phyloP scores from a whole-genome alignment of 2,329 filamentous ascomycete genomes.

The Stagonosporopsis tanaceti region DNA sequence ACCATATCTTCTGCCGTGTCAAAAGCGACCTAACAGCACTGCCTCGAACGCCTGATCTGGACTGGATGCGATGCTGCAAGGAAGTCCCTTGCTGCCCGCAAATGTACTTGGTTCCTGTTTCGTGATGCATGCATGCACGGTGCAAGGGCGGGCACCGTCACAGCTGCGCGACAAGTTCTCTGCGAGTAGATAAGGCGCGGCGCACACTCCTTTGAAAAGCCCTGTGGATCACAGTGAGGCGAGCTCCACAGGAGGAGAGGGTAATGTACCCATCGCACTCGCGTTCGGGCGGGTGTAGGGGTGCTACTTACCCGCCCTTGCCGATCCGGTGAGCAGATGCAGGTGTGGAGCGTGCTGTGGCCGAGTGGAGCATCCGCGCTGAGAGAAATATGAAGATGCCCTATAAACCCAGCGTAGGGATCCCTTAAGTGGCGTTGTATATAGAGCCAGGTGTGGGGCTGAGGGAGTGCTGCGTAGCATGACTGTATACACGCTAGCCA shows the following conservation, averaged over 20 bases:
- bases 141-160: background rate
- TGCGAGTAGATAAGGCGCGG: background rate
- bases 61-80: background rate
- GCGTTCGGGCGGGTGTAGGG: background rate
- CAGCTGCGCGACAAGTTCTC: background rate
- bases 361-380: no score
- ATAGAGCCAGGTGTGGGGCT: background rate
- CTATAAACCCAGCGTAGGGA: background rate
- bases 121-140: background rate
- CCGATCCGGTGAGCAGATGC: background rate
- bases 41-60: background rate
- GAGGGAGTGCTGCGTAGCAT: background rate
- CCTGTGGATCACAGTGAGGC: constrained; percentile 1
- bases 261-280: background rate
- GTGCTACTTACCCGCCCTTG: background rate
- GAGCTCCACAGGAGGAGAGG: background rate
- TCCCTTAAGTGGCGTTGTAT: background rate
- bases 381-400: background rate
- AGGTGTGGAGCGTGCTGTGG: background rate
- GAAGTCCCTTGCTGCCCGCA: background rate
- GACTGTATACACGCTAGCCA: background rate
- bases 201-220: background rate
- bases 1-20: background rate
- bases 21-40: no score
- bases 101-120: background rate